Conservation (phyloP, 192 early-diverging fungal genomes). For the Pilobolus umbonatus region DNA sequence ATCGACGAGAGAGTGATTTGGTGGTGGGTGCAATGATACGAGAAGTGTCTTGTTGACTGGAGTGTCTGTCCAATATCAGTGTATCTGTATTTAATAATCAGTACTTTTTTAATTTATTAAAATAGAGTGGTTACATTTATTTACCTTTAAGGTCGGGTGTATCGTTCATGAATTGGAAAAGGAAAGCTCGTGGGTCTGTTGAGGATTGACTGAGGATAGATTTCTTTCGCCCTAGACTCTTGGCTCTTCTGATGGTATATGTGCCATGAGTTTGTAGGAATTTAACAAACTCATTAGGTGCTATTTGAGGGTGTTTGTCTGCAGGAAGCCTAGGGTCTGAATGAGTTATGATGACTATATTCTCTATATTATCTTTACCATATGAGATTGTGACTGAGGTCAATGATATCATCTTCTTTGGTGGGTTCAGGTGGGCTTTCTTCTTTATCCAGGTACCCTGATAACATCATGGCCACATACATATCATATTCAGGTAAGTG, state of each 20-base stretch:
- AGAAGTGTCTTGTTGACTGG: neutral
- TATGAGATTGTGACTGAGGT: slow-evolving; percentile 1
- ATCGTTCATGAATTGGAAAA: slow-evolving; percentile 5
- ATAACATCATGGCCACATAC: slow-evolving; percentile 7
- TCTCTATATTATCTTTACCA: neutral
- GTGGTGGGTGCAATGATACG: slow-evolving; percentile 12
- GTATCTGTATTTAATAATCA: neutral
- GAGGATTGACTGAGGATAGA: slow-evolving; percentile 10
- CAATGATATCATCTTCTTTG: neutral
- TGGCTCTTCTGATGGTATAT: neutral
- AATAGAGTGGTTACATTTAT: neutral
- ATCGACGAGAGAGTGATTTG: slow-evolving; percentile 11
- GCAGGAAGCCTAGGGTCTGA: slow-evolving; percentile 11
- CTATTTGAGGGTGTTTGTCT: slow-evolving; percentile 21
- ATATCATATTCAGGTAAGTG: slow-evolving; percentile 4
- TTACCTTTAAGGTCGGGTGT: neutral
- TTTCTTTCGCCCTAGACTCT: neutral
- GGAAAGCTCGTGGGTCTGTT: neutral
- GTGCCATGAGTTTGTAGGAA: slow-evolving; percentile 10
- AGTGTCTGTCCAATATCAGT: neutral
- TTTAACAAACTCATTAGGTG: slow-evolving; percentile 16
- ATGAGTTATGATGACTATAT: neutral
- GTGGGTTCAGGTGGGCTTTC: neutral
- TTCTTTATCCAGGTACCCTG: slow-evolving; percentile 1
- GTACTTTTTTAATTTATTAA: neutral